A percentile compares a stretch with the other conserved stretches of the same genome.
Evolutionary conservation across 768 basidiomycete species (phyloP).

Genomic region (Lentinula guzmanii): DNA sequence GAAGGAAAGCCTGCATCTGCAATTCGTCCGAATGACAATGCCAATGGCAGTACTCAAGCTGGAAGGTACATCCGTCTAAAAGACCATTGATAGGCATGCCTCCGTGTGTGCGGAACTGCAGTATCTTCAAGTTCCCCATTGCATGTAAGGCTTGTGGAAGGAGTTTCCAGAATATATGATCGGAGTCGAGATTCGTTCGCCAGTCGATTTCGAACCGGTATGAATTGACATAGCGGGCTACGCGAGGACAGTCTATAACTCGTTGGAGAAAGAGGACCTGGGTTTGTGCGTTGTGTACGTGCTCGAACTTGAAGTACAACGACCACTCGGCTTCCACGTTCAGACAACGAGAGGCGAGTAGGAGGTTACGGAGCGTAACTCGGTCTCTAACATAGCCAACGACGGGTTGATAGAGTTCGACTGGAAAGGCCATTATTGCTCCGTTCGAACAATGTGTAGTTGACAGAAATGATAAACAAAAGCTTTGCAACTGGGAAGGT

Average conservation of each 20-base stretch:
- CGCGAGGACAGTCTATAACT: neutral
- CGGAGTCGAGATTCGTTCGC: neutral
- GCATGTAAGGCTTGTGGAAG: neutral
- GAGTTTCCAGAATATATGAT: neutral
- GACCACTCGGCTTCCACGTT: conserved; percentile 1
- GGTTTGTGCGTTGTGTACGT: neutral
- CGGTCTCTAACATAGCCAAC: neutral
- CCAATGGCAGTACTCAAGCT: neutral
- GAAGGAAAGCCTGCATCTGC: neutral
- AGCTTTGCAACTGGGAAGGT: neutral
- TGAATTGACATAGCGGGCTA: neutral
- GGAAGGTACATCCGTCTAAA: neutral
- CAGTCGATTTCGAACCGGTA: conserved; percentile 3
- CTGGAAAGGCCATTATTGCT: neutral
- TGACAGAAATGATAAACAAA: neutral
- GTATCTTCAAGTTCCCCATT: neutral
- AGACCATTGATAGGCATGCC: neutral
- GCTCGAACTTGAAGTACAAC: conserved; percentile 1
- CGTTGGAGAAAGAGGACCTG: conserved; percentile 2
- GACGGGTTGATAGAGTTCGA: neutral
- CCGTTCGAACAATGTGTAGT: neutral
- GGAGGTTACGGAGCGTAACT: neutral
- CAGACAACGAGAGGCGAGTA: neutral
- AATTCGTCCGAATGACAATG: neutral
- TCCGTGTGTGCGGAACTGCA: conserved; percentile 2